These are phyloP conservation scores for Boeremia lycopersici DNA, from an alignment of 2,329 filamentous ascomycete species.

Conservation along the genomic window DNA sequence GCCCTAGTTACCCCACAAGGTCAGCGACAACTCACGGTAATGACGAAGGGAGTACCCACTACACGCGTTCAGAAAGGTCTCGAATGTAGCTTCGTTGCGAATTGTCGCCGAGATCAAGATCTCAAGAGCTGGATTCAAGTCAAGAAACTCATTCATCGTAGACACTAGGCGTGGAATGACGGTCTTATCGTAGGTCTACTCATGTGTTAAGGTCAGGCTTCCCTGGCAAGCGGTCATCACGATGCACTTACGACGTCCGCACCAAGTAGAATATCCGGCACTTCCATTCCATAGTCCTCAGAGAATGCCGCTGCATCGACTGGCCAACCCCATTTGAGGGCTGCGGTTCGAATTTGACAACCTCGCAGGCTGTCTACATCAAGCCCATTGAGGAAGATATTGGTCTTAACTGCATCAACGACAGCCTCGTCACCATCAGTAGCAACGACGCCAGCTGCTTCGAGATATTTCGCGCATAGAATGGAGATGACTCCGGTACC, in stretches of 20 bases:
- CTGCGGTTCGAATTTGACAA: constrained; percentile 54
- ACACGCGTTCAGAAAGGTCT: constrained; percentile 66
- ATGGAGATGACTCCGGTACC: constrained; percentile 79
- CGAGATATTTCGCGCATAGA: constrained; percentile 71
- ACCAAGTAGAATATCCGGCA: constrained; percentile 70
- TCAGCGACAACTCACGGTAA: constrained; percentile 39
- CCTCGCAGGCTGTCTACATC: constrained; percentile 51
- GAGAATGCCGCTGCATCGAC: constrained; percentile 65
- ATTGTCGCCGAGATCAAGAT: constrained; percentile 74
- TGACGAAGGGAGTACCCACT: constrained; percentile 49
- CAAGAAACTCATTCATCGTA: constrained; percentile 68
- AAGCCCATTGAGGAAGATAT: constrained; percentile 70
- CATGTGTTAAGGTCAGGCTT: constrained; percentile 22
- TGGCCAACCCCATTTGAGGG: constrained; percentile 69
- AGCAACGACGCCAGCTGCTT: constrained; percentile 64
- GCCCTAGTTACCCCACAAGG: constrained; percentile 46
- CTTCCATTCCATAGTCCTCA: constrained; percentile 54
- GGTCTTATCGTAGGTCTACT: constrained; percentile 70
- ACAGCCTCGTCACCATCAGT: constrained; percentile 79
- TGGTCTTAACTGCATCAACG: constrained; percentile 69
- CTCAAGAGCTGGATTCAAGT: constrained; percentile 60
- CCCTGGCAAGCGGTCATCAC: constrained; percentile 12
- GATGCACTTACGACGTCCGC: constrained; percentile 67
- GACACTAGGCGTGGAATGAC: constrained; percentile 68
- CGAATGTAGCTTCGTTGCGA: constrained; percentile 72